These are phyloP conservation scores for Metroxylon sagu DNA, from an alignment of 176 grass and related monocot genomes.

Conservation along the genomic window DNA sequence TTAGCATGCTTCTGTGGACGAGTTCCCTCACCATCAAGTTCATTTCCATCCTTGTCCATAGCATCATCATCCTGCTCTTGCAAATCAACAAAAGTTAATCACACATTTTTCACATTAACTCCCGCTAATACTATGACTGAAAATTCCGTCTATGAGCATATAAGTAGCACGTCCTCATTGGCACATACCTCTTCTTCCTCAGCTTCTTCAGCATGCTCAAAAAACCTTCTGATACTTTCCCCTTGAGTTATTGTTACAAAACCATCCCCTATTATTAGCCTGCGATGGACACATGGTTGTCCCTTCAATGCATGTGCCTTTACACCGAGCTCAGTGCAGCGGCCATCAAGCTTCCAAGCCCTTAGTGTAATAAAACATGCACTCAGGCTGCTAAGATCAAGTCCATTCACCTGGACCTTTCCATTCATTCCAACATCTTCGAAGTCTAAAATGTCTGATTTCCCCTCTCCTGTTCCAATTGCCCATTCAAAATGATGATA, in stretches of 20 bases:
- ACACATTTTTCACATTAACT: slow-evolving; percentile 2
- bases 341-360: slow-evolving; percentile 68
- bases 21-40: slow-evolving; percentile 58
- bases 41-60: slow-evolving; percentile 86
- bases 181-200: slow-evolving; percentile 90
- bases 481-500: slow-evolving; percentile 96
- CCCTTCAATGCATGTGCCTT: slow-evolving; percentile 95
- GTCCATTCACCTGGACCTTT: slow-evolving; percentile 47
- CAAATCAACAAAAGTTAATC: slow-evolving; percentile 6
- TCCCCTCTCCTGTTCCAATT: slow-evolving; percentile 78
- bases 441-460: slow-evolving; percentile 70
- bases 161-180: background rate
- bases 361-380: slow-evolving; percentile 63
- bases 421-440: slow-evolving; percentile 72
- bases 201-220: slow-evolving; percentile 94
- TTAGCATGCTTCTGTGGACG: slow-evolving; percentile 92
- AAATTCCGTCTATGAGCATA: background rate
- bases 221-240: slow-evolving; percentile 78
- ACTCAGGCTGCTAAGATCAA: slow-evolving; percentile 54
- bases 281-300: slow-evolving; percentile 73
- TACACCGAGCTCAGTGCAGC: slow-evolving; percentile 54
- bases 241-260: slow-evolving; percentile 78
- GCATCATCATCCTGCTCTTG: slow-evolving; percentile 77
- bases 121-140: background rate
- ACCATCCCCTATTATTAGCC: slow-evolving; percentile 71